Conservation (phyloP, 1,139 yeast genomes). For the Ogataea hybrid region DNA sequence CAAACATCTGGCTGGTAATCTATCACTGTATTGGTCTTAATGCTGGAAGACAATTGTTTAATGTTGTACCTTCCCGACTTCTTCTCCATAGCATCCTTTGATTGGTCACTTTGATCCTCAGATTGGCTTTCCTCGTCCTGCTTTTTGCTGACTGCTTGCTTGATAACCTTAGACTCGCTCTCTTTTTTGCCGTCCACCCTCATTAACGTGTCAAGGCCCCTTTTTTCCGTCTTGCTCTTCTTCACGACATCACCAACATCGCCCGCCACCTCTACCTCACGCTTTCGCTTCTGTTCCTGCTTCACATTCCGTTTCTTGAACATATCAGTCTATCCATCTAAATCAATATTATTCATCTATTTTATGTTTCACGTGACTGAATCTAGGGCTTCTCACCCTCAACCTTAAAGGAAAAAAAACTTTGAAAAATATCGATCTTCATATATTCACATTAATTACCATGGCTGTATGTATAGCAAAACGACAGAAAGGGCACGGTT, state of each 20-base stretch:
- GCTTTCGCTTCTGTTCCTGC: slow-evolving; percentile 7
- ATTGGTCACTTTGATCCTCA: too few relatives aligned
- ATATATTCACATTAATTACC: slow-evolving; percentile 20
- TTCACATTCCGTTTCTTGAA: slow-evolving; percentile 34
- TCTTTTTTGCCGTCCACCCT: neutral
- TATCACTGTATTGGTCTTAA: slow-evolving; percentile 69
- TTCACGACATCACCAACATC: neutral
- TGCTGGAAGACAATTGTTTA: slow-evolving; percentile 47
- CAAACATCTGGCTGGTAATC: slow-evolving; percentile 96
- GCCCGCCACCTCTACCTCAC: neutral
- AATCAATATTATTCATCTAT: neutral
- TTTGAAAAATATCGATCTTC: slow-evolving; percentile 7
- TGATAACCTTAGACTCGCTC: slow-evolving; percentile 17
- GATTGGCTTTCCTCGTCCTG: neutral
- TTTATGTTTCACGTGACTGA: slow-evolving; percentile 3
- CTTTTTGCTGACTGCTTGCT: slow-evolving; percentile 34
- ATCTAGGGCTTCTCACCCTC: slow-evolving; percentile 5
- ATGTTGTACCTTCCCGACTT: slow-evolving; percentile 1
- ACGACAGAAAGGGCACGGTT: neutral
- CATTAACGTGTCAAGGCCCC: slow-evolving; percentile 1
- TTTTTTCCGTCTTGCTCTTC: slow-evolving; percentile 6
- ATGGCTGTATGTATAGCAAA: slow-evolving; percentile 29
- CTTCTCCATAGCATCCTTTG: too few relatives aligned
- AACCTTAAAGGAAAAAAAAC: slow-evolving; percentile 6
- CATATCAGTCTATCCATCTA: slow-evolving; percentile 19